These are phyloP conservation scores for Amanita exitialis DNA, from an alignment of 768 basidiomycete genomes.

Conservation along the genomic window DNA sequence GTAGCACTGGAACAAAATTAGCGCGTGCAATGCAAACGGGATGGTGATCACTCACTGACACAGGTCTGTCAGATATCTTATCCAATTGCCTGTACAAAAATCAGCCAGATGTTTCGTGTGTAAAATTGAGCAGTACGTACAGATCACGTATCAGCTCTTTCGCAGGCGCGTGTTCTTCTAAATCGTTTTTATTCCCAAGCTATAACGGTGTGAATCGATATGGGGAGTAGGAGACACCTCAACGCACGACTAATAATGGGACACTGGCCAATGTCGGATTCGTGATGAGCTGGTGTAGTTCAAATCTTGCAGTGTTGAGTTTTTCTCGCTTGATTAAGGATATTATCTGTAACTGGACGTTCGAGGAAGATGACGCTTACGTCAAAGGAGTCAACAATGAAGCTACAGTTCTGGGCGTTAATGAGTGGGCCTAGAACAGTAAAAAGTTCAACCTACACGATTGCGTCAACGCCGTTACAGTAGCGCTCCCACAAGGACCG, in stretches of 20 bases:
- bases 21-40: slow-evolving; percentile 2
- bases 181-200: slow-evolving; percentile 92
- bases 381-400: slow-evolving; percentile 88
- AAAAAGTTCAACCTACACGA: slow-evolving; percentile 49
- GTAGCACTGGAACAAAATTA: slow-evolving; percentile 46
- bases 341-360: neutral
- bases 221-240: neutral
- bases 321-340: slow-evolving; percentile 51
- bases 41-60: slow-evolving; percentile 57
- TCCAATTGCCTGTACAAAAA: slow-evolving; percentile 49
- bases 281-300: slow-evolving; percentile 69
- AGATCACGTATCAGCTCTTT: slow-evolving; percentile 76
- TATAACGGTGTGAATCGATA: slow-evolving; percentile 15
- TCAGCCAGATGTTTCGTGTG: neutral
- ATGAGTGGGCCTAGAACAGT: neutral
- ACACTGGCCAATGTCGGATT: slow-evolving; percentile 60
- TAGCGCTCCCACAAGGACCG: slow-evolving; percentile 95
- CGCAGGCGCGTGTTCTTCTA: slow-evolving; percentile 65
- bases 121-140: slow-evolving; percentile 28
- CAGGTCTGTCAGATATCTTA: slow-evolving; percentile 69
- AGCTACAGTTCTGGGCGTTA: slow-evolving; percentile 32
- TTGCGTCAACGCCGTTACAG: slow-evolving; percentile 86
- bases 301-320: slow-evolving; percentile 76
- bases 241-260: slow-evolving; percentile 72
- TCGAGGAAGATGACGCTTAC: slow-evolving; percentile 30